Percentiles rank a stretch among this genome's conserved stretches.
Conservation (phyloP, 2,329 filamentous ascomycete species). For the Aspergillus sp. region DNA sequence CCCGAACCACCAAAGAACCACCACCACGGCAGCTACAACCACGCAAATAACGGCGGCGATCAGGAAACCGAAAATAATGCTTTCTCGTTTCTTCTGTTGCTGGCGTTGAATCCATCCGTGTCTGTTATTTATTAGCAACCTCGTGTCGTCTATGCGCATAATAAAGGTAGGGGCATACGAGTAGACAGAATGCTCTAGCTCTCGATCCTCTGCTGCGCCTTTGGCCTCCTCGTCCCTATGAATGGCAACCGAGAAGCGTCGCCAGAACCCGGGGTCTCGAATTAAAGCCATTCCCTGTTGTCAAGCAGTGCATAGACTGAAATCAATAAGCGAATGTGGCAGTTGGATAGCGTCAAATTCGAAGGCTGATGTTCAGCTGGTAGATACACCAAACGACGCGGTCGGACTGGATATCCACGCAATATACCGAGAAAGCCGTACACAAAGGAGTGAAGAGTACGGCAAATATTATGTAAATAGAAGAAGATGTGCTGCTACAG, state of each 20-base stretch:
- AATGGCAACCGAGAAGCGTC: constrained; percentile 51
- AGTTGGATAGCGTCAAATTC: background rate
- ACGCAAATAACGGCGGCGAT: constrained; percentile 22
- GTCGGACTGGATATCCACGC: background rate
- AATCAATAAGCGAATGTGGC: background rate
- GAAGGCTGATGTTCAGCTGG: background rate
- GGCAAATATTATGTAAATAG: background rate
- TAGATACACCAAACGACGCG: background rate
- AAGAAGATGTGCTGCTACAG: background rate
- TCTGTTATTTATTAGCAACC: constrained; percentile 25
- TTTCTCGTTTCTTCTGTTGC: constrained; percentile 41
- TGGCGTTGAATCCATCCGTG: constrained; percentile 48
- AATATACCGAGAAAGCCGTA: background rate
- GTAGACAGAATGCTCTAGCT: constrained; percentile 12
- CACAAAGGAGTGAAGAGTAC: background rate
- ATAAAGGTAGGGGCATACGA: constrained; percentile 10
- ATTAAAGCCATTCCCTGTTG: constrained; percentile 38
- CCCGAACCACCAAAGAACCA: constrained; percentile 39
- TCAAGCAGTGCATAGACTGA: background rate
- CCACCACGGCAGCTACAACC: constrained; percentile 39
- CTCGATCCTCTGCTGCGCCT: constrained; percentile 10
- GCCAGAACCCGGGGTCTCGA: constrained; percentile 53
- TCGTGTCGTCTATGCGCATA: too few species aligned
- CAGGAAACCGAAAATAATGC: constrained; percentile 37
- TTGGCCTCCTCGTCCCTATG: constrained; percentile 46